A percentile compares a stretch with the other conserved stretches of the same genome.
Evolutionary conservation across 306 rosid genomes (phyloP).

Genomic region (Cajanus cajan): DNA sequence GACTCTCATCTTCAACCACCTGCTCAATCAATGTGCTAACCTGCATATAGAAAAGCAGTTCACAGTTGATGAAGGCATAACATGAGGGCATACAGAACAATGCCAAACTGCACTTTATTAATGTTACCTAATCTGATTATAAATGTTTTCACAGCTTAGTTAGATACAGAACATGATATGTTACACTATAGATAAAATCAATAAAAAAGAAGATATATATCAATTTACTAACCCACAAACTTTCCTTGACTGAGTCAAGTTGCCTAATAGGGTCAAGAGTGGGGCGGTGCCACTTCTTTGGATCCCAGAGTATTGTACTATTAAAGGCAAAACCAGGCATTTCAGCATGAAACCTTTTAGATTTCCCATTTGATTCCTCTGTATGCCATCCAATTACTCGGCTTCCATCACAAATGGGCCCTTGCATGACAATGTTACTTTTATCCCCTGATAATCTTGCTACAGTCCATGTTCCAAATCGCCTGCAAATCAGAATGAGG

Average conservation of each 20-base stretch:
- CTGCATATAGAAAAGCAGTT: conserved; percentile 48
- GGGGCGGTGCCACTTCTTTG: conserved; percentile 76
- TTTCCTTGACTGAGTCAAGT: conserved; percentile 58
- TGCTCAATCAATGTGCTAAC: conserved; percentile 79
- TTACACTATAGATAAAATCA: not conserved
- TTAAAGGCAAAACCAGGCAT: conserved; percentile 88
- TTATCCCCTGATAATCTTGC: conserved; percentile 49
- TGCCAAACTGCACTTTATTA: not conserved
- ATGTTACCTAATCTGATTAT: not conserved
- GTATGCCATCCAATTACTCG: conserved; percentile 85
- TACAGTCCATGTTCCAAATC: conserved; percentile 87
- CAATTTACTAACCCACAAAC: conserved; percentile 56
- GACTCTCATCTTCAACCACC: conserved; percentile 87
- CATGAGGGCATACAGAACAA: not conserved
- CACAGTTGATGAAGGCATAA: conserved; percentile 7
- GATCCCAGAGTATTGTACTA: conserved; percentile 89
- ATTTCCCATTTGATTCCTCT: conserved; percentile 45
- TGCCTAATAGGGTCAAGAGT: conserved; percentile 70
- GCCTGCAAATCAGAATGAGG: conserved; percentile 48
- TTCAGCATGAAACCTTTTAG: conserved; percentile 68
- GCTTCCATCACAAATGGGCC: conserved; percentile 81
- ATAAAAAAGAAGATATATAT: conserved; percentile 17
- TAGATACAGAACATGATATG: not conserved
- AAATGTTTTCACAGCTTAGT: conserved; percentile 9
- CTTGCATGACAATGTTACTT: conserved; percentile 50